Evolutionary conservation across 2,329 filamentous ascomycete genomes (phyloP).

Genomic region (Xylariaceae sp.): DNA sequence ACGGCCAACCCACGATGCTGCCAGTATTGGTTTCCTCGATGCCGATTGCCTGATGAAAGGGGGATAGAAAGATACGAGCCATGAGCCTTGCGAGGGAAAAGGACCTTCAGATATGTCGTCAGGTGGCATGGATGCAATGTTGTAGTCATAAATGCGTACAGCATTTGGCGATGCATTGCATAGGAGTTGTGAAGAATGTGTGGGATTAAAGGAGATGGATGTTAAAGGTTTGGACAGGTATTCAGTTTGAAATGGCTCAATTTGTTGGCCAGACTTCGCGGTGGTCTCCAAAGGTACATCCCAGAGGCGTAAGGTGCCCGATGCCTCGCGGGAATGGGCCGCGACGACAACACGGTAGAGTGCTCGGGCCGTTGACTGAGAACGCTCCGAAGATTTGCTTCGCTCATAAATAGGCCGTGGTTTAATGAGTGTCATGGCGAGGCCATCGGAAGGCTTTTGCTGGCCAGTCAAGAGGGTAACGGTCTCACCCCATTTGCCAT

Average conservation of each 20-base stretch:
- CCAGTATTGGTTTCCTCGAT: slow-evolving; percentile 56
- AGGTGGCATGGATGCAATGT: slow-evolving; percentile 47
- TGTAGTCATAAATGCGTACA: slow-evolving; percentile 60
- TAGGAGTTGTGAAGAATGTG: slow-evolving; percentile 54
- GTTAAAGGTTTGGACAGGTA: slow-evolving; percentile 52
- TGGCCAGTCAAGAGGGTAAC: slow-evolving; percentile 53
- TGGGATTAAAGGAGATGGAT: slow-evolving; percentile 58
- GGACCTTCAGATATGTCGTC: slow-evolving; percentile 49
- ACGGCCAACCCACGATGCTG: slow-evolving; percentile 58
- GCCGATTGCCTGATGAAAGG: slow-evolving; percentile 49
- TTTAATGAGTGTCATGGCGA: slow-evolving; percentile 52
- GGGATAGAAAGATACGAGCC: slow-evolving; percentile 60
- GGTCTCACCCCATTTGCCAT: slow-evolving; percentile 60
- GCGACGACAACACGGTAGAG: slow-evolving; percentile 51
- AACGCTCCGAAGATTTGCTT: slow-evolving; percentile 39
- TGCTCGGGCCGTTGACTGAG: slow-evolving; percentile 29
- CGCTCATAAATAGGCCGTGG: slow-evolving; percentile 35
- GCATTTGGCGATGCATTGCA: slow-evolving; percentile 52
- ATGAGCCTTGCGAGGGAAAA: slow-evolving; percentile 57
- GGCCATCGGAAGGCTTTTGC: slow-evolving; percentile 48
- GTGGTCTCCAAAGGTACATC: slow-evolving; percentile 48
- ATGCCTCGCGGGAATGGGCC: slow-evolving; percentile 56
- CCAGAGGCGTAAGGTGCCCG: slow-evolving; percentile 56
- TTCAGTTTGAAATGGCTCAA: slow-evolving; percentile 57
- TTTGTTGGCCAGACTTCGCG: slow-evolving; percentile 32